Evolutionary conservation across 2,329 filamentous ascomycete species (phyloP).

Genomic region (Raffaelea arxii): DNA sequence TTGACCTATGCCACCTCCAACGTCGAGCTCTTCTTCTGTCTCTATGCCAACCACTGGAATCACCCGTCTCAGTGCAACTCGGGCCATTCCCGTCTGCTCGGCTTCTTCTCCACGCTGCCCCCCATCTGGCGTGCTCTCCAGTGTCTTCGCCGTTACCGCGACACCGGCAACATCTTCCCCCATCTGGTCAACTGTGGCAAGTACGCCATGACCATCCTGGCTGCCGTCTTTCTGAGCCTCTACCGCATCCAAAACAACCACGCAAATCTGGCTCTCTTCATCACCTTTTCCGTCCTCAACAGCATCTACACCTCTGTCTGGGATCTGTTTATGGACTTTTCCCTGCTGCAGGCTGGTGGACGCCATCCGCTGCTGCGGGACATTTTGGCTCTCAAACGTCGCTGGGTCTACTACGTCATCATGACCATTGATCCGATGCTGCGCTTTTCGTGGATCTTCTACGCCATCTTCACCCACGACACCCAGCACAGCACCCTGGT

Average conservation of each 20-base stretch:
- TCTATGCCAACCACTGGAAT: constrained; percentile 73
- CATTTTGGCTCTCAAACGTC: constrained; percentile 66
- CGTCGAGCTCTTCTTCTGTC: constrained; percentile 85
- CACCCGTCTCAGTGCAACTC: constrained; percentile 75
- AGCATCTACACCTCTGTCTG: constrained; percentile 77
- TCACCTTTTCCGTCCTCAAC: constrained; percentile 73
- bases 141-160: constrained; percentile 79
- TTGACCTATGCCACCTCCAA: constrained; percentile 86
- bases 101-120: constrained; percentile 76
- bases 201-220: constrained; percentile 75
- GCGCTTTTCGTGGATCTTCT: constrained; percentile 91
- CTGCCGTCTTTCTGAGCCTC: constrained; percentile 67
- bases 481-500: constrained; percentile 74
- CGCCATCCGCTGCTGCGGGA: constrained; percentile 62
- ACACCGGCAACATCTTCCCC: constrained; percentile 81
- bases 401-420: constrained; percentile 78
- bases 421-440: constrained; percentile 78
- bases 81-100: constrained; percentile 68
- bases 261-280: constrained; percentile 59
- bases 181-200: constrained; percentile 90
- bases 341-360: constrained; percentile 68
- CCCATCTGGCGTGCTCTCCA: constrained; percentile 86
- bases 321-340: constrained; percentile 97
- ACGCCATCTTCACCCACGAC: constrained; percentile 72
- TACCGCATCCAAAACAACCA: constrained; percentile 63